These are phyloP conservation scores for Friedmanniomyces endolithicus DNA, from an alignment of 495 filamentous ascomycete genomes.

Conservation along the genomic window DNA sequence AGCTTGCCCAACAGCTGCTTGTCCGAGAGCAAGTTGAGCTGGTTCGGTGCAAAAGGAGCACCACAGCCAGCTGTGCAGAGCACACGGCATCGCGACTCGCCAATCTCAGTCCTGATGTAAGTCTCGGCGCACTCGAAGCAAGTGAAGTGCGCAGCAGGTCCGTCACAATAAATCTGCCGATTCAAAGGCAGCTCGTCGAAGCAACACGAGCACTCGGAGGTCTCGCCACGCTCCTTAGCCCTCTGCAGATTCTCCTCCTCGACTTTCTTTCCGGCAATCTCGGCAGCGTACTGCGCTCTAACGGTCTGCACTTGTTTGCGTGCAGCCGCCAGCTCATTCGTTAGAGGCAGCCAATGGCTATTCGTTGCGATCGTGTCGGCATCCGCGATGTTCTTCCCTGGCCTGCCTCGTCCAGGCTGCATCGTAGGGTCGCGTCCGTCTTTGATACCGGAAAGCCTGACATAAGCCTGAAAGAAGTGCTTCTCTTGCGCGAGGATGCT, in stretches of 20 bases:
- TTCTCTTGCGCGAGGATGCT: constrained; percentile 29
- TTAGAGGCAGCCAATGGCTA: not conserved
- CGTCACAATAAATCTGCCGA: constrained; percentile 55
- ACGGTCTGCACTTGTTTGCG: not conserved
- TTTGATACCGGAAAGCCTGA: constrained; percentile 26
- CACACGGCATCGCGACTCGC: constrained; percentile 43
- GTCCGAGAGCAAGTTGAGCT: constrained; percentile 46
- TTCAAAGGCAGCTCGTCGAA: constrained; percentile 53
- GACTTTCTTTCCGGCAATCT: constrained; percentile 15
- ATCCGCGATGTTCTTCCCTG: constrained; percentile 2
- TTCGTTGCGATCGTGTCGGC: constrained; percentile 8
- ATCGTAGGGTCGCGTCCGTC: not conserved
- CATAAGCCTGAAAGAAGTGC: constrained; percentile 36
- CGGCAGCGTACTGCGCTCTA: constrained; percentile 1
- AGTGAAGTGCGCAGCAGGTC: constrained; percentile 48
- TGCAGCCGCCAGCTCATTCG: constrained; percentile 28
- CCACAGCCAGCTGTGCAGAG: constrained; percentile 33
- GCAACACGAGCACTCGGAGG: constrained; percentile 39
- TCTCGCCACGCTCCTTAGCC: constrained; percentile 11
- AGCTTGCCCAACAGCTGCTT: constrained; percentile 44
- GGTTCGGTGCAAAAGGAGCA: constrained; percentile 36
- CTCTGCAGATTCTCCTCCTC: constrained; percentile 14
- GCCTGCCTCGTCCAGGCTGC: constrained; percentile 1
- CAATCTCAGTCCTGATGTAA: constrained; percentile 56
- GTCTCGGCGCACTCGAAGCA: constrained; percentile 53